phyloP scores from a whole-genome alignment of 1,284 basidiomycete species.

The Moniliella sp. region DNA sequence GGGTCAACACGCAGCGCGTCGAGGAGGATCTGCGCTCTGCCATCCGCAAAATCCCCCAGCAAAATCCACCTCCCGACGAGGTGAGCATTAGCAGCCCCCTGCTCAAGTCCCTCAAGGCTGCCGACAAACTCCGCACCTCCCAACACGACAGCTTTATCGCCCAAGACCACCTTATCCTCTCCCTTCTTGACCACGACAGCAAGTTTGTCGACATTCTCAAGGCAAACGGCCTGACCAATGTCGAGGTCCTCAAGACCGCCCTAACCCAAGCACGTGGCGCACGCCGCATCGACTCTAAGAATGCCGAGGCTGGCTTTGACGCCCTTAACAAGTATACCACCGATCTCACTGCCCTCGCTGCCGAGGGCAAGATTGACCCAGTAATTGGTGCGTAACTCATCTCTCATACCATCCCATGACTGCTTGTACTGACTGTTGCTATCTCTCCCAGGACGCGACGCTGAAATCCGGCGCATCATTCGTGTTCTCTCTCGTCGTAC shows the following conservation, averaged over 20 bases:
- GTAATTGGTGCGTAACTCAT: no score
- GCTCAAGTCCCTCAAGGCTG: constrained; percentile 21
- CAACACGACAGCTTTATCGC: constrained; percentile 75
- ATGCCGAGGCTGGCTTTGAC: constrained; percentile 39
- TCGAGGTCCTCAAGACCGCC: constrained; percentile 53
- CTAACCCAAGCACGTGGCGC: constrained; percentile 61
- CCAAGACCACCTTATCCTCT: constrained; percentile 59
- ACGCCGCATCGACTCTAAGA: constrained; percentile 55
- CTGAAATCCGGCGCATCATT: constrained; percentile 30
- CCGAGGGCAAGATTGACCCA: constrained; percentile 40
- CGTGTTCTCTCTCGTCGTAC: constrained; percentile 40
- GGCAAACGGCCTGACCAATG: constrained; percentile 48
- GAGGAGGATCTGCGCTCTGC: constrained; percentile 17
- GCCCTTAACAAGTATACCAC: constrained; percentile 35
- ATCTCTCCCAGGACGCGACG: no score
- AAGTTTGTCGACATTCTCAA: constrained; percentile 49
- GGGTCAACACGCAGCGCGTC: constrained; percentile 43
- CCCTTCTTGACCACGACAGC: constrained; percentile 49
- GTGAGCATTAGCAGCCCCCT: constrained; percentile 14
- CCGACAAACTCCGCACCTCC: constrained; percentile 17
- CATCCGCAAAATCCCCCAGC: constrained; percentile 25
- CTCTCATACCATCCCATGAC: no score
- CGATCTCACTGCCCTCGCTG: constrained; percentile 41
- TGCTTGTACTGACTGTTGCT: no score
- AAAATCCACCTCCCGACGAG: constrained; percentile 24